Base-by-base conservation (phyloP, 257 asterid genomes). In the Fraxinus pennsylvanica region DNA sequence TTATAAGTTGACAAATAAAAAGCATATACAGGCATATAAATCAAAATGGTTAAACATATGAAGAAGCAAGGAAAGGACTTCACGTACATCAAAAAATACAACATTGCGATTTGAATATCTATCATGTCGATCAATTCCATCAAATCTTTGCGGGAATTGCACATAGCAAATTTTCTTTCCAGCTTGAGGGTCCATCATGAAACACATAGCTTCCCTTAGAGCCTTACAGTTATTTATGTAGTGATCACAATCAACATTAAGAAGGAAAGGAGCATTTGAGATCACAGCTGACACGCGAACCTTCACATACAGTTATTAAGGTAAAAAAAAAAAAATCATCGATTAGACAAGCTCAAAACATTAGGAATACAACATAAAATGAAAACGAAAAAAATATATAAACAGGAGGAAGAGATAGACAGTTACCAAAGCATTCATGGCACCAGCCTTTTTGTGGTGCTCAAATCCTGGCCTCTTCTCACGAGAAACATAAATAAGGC, bases 391-490 rank as follows among this genome's bases (percentile, higher is more conserved):
- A 71, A 15, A 22, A 32, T 25, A 32, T 9, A 50, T 32, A 76
- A 70, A 71, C 41, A 76, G 43, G 2, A 14, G 50, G 50, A n/a
- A 50, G 22, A 21, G 29, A 32, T 13, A 14, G 57, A 50, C 35
- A 78, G 78, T 80, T 84, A 94, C 99, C 99, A 94, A 86, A 79
- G 99, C 77, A 87, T 94, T 94, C 99, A 94, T 94, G 75, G 99
- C 98, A 78, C 98, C 98, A 35, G 98, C 98, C 79, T 94, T 94
- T 74, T 94, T 94, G 89, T 94, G 98, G 83, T 94, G 97, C n/a
- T 94, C 98, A 75, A 87, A 89, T 61, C 97, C 98, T 52, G 97
- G 98, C 82, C 98, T 89, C 89, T 94, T 94, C 85, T 94, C 98
- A 85, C 98, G 97, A 82, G 98, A 94, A 84, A 92, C 99, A 72